phyloP scores from a whole-genome alignment of 306 rosid genomes.

The Quercus bicolor region DNA sequence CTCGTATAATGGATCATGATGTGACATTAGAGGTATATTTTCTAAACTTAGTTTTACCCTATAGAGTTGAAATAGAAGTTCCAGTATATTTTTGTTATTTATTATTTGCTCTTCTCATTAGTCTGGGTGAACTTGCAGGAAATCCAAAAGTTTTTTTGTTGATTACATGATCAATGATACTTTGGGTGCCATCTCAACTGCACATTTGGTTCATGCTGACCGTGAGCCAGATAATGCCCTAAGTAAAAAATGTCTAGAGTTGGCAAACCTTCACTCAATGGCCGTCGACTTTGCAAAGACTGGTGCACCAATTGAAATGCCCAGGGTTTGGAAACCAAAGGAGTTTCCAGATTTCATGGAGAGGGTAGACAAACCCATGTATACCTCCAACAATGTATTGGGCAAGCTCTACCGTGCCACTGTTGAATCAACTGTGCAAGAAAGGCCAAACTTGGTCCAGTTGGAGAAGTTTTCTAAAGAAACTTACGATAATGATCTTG shows the following conservation, averaged over 20 bases:
- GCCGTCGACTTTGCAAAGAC: conserved; percentile 98
- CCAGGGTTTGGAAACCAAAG: conserved; percentile 60
- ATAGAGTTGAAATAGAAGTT: background rate
- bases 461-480: conserved; percentile 47
- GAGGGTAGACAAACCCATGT: conserved; percentile 73
- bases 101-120: conserved; percentile 12
- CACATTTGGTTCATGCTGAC: conserved; percentile 88
- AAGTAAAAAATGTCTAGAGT: conserved; percentile 66
- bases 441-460: conserved; percentile 34
- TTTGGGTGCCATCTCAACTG: conserved; percentile 91
- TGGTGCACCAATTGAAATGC: conserved; percentile 95
- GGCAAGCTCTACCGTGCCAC: conserved; percentile 71
- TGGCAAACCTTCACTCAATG: conserved; percentile 86
- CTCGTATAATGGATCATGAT: conserved; percentile 75
- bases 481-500: conserved; percentile 58
- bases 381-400: conserved; percentile 56
- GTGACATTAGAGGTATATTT: conserved; percentile 71
- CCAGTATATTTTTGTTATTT: background rate
- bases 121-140: conserved; percentile 44
- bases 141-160: conserved; percentile 82
- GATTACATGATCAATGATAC: conserved; percentile 92
- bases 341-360: conserved; percentile 90
- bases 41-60: background rate
- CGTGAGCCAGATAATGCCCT: conserved; percentile 65
- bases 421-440: conserved; percentile 29